These are phyloP conservation scores for Hysterium pulicare DNA, from an alignment of 2,329 filamentous ascomycete genomes.

Conservation along the genomic window DNA sequence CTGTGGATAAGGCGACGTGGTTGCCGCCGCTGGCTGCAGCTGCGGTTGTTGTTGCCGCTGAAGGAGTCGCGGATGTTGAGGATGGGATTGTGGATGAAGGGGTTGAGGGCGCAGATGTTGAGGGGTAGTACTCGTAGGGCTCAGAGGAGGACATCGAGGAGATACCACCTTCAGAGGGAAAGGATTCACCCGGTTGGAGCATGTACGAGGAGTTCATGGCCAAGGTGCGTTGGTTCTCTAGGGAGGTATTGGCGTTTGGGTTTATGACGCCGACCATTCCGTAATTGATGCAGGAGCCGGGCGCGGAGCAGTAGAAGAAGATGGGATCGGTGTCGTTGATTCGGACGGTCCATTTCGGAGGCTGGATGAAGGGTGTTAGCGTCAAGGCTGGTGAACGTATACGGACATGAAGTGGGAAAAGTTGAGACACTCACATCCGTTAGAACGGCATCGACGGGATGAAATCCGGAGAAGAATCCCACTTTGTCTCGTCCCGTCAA, in stretches of 20 bases:
- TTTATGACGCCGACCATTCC: slow-evolving; percentile 78
- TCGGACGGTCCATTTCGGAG: slow-evolving; percentile 23
- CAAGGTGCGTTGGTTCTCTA: slow-evolving; percentile 21
- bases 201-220: slow-evolving; percentile 25
- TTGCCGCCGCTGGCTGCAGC: background rate
- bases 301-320: slow-evolving; percentile 50
- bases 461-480: slow-evolving; percentile 31
- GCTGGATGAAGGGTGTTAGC: slow-evolving; percentile 9
- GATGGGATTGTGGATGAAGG: background rate
- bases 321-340: slow-evolving; percentile 33
- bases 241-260: slow-evolving; percentile 36
- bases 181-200: slow-evolving; percentile 33
- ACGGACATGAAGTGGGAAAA: too few relatives aligned
- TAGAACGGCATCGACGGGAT: slow-evolving; percentile 22
- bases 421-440: slow-evolving; percentile 14
- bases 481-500: slow-evolving; percentile 22
- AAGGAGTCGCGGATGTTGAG: background rate
- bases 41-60: background rate
- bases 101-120: background rate
- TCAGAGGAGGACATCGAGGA: slow-evolving; percentile 8
- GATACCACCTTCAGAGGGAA: slow-evolving; percentile 20
- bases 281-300: slow-evolving; percentile 60
- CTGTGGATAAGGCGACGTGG: slow-evolving; percentile 23
- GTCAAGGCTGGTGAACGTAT: background rate
- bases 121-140: too few relatives aligned